Conservation (phyloP, 1,139 yeast genomes). For the Hemisphaericaspora subhashii region DNA sequence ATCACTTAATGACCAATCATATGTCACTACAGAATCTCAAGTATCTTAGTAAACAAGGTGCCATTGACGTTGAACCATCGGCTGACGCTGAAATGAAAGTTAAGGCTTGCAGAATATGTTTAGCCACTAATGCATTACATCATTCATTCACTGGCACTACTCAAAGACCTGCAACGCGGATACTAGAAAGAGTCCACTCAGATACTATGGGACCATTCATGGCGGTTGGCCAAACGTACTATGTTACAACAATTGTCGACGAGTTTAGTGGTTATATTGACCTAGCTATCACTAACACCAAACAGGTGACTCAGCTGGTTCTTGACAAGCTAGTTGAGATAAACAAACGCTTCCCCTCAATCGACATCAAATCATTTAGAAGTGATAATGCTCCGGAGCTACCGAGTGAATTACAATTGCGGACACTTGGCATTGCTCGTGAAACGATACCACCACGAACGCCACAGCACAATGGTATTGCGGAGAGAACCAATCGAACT, state of each 20-base stretch:
- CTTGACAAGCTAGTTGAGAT: no score
- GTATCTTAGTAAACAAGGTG: background rate
- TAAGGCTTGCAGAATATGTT: background rate
- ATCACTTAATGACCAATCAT: background rate
- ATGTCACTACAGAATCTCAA: background rate
- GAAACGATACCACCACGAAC: background rate
- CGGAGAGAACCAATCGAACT: background rate
- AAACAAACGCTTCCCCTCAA: no score
- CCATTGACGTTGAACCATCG: background rate
- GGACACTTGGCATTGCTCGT: no score
- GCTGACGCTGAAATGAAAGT: background rate
- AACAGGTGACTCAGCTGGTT: no score
- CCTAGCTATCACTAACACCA: no score
- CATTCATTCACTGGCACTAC: background rate
- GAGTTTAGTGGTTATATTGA: background rate
- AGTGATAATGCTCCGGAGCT: no score
- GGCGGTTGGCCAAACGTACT: background rate
- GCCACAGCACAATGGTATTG: background rate
- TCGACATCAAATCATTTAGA: no score
- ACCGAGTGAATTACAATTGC: no score
- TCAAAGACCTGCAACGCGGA: background rate
- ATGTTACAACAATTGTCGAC: background rate
- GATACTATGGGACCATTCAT: conserved; percentile 1
- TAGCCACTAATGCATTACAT: background rate
- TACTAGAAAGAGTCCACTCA: background rate